Base-by-base conservation (phyloP, 768 basidiomycete genomes). In the Agrocybe pediades region DNA sequence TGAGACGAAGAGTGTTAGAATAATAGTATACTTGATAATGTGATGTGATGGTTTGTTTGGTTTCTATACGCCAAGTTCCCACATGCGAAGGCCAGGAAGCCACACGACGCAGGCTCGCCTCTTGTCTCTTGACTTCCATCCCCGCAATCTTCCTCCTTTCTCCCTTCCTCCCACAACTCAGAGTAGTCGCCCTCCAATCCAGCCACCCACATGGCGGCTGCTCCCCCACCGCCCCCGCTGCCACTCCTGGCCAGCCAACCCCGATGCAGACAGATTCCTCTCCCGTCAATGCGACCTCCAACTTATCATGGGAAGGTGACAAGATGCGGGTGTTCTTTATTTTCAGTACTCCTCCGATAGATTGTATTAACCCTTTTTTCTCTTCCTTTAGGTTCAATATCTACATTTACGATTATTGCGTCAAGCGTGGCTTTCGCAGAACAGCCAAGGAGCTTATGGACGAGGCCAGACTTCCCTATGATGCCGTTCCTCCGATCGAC, bases 321-420 rank as follows among this genome's bases (percentile, higher is more conserved):
- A 87, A 78, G 73, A 92, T 92, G 90, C 91, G 55, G 56, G 83
- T 78, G 49, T 57, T 55, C 56, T 49, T 54, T 56, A 50, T 55
- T 41, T 44, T 56, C 41, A 24, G 40, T 56, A 23, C 42, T 41
- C 7, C n/a, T 25, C 39, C 13, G 33, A 36, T 36, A 36, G n/a
- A 5, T 36, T 41, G 20, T n/a, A 15, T 19, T 17, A 48, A 20
- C 39, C n/a, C n/a, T n/a, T 50, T 19, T 29, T 25, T 50, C 16
- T 26, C 25, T 24, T 21, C 16, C 9, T 11, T 50, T 26, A 92
- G 90, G 90, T 92, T 92, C 69, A 91, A 92, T 71, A 90, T 92
- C 65, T 92, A 92, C 72, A 92, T 92, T 60, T 81, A 87, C 65
- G 90, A 92, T 73, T 92, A 92, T 64, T 92, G 90, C 72, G 72